These are phyloP conservation scores for Scedosporium dehoogii DNA, from an alignment of 2,329 filamentous ascomycete genomes.

Conservation along the genomic window DNA sequence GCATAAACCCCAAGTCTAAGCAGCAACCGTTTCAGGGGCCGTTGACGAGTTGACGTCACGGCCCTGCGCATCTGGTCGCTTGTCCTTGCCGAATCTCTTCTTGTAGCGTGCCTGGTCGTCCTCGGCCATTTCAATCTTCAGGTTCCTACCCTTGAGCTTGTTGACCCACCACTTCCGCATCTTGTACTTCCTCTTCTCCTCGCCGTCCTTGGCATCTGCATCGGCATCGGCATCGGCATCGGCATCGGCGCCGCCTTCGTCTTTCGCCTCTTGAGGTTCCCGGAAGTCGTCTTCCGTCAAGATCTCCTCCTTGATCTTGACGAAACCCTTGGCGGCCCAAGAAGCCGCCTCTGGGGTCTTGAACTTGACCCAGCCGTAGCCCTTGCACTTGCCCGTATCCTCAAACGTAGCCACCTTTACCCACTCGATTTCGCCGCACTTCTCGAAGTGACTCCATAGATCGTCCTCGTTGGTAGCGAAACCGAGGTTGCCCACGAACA, in stretches of 20 bases:
- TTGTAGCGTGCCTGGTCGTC: constrained; percentile 83
- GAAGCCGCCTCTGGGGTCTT: constrained; percentile 65
- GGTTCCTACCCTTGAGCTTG: constrained; percentile 63
- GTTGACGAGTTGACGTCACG: constrained; percentile 25
- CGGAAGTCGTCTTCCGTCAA: constrained; percentile 54
- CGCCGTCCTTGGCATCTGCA: constrained; percentile 17
- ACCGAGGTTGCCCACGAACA: constrained; percentile 86
- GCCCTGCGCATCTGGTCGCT: not conserved
- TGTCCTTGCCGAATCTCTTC: constrained; percentile 79
- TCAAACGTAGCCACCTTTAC: constrained; percentile 91
- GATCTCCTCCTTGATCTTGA: constrained; percentile 57
- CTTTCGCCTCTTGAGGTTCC: constrained; percentile 32
- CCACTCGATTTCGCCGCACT: constrained; percentile 74
- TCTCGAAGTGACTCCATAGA: constrained; percentile 68
- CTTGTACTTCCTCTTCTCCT: constrained; percentile 39
- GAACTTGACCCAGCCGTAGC: constrained; percentile 92
- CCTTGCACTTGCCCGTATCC: constrained; percentile 95
- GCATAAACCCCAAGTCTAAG: constrained; percentile 1
- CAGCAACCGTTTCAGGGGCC: constrained; percentile 28
- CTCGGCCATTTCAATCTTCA: constrained; percentile 90
- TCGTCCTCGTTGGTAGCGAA: constrained; percentile 77
- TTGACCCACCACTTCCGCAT: constrained; percentile 77
- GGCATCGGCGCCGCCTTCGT: constrained; percentile 16
- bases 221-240: constrained; percentile 23
- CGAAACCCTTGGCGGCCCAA: constrained; percentile 63